Base-by-base conservation (phyloP, 495 filamentous ascomycete genomes). In the Pyrenopolyporus hunteri region DNA sequence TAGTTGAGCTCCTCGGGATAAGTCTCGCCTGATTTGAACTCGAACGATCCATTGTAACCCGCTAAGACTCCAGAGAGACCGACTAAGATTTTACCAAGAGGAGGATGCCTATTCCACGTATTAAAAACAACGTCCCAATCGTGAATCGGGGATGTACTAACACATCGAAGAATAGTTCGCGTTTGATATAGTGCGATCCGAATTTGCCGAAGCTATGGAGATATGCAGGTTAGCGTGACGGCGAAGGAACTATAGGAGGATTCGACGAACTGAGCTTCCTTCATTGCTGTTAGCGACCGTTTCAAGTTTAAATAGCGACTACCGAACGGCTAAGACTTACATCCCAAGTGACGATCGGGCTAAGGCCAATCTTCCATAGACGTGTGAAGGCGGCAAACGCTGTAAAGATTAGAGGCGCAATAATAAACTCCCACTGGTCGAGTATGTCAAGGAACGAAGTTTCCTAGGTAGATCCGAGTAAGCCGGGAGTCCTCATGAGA, bases 121-220 rank as follows among this genome's bases (percentile, higher is more conserved):
- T 67, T 56, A 57, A 53, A 55, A 48, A 17, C 29, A 37, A 45
- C 28, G 46, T 51, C 50, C 44, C 35, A 51, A 40, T 47, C 33
- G 40, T 32, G 26, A 4, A 33, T 49, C 13, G 25, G 16, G 35
- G 59, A 20, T 44, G 60, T 47, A 77, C 75, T 70, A 70, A 76
- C 28, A 98, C 94, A 82, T 98, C 94, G 78, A 98, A 98, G 84
- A 98, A 98, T 80, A 98, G 95, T 76, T 98, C 95, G 67, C 93
- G 90, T 69, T 98, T 97, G 55, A 98, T 83, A 70, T 98, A 98
- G 75, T 98, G 93, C 64, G 93, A 97, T 57, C 94, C 94, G 75
- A 98, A 98, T 76, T 98, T 98, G 66, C 94, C 94, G 76, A 98
- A 98, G 74, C 92, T 97, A 57, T 63, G 64, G 44, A 57, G 46